Evolutionary conservation across 768 basidiomycete genomes (phyloP).

Genomic region (Mycena olivaceomarginata): DNA sequence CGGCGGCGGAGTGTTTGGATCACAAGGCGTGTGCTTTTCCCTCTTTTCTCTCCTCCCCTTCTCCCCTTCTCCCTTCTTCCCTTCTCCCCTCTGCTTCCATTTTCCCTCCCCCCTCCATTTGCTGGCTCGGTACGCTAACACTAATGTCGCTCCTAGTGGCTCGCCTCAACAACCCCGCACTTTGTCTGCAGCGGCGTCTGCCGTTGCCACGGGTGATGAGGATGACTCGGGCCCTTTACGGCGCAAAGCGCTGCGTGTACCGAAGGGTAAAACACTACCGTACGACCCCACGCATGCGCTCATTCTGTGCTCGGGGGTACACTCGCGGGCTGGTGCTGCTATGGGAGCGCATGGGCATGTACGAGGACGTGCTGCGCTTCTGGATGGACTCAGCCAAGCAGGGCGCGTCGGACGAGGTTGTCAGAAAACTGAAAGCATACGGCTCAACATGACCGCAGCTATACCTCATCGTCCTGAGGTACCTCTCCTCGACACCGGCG

Average conservation of each 20-base stretch:
- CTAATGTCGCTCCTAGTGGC: too few species aligned
- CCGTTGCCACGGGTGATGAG: constrained; percentile 53
- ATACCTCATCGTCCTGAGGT: constrained; percentile 92
- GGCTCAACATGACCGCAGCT: constrained; percentile 82
- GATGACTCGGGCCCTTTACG: constrained; percentile 54
- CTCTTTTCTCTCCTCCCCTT: too few species aligned
- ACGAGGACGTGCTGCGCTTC: constrained; percentile 95
- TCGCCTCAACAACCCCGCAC: too few species aligned
- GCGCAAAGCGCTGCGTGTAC: constrained; percentile 84
- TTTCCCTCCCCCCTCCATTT: too few species aligned
- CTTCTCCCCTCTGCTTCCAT: too few species aligned
- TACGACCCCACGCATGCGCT: constrained; percentile 95
- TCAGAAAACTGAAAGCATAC: constrained; percentile 85
- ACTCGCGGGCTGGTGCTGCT: constrained; percentile 91
- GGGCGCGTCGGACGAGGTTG: constrained; percentile 73
- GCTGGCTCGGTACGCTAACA: too few species aligned
- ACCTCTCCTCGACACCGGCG: constrained; percentile 89
- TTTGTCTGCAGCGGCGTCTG: constrained; percentile 29
- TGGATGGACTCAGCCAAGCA: constrained; percentile 83
- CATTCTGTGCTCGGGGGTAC: constrained; percentile 92
- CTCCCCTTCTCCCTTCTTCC: too few species aligned
- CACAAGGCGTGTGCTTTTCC: constrained; percentile 66
- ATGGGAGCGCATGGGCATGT: constrained; percentile 97
- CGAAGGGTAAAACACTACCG: constrained; percentile 77
- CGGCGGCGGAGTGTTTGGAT: constrained; percentile 73